These are phyloP conservation scores for Kalanchoe fedtschenkoi DNA, from an alignment of 164 flowering plant species.

Conservation along the genomic window DNA sequence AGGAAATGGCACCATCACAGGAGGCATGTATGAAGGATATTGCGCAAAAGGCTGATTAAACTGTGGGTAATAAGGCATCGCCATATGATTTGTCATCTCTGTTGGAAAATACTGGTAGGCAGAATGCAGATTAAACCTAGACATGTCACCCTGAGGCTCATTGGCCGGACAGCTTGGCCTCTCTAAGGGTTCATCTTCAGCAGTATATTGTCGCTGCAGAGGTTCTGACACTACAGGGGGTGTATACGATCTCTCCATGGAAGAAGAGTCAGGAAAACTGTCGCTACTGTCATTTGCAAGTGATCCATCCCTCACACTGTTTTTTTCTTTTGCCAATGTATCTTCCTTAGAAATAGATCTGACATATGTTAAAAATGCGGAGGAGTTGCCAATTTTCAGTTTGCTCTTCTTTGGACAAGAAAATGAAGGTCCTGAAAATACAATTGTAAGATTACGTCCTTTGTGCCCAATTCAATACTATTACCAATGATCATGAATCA, in stretches of 20 bases:
- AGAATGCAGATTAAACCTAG: constrained; percentile 28
- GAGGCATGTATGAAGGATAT: constrained; percentile 34
- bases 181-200: constrained; percentile 30
- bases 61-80: constrained; percentile 43
- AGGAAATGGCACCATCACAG: constrained; percentile 28
- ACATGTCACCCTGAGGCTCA: constrained; percentile 29
- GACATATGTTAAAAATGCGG: constrained; percentile 89
- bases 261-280: constrained; percentile 30
- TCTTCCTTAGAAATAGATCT: constrained; percentile 30
- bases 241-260: constrained; percentile 38
- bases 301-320: constrained; percentile 18
- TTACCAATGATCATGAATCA: neutral
- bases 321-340: constrained; percentile 14
- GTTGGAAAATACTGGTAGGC: constrained; percentile 54
- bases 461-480: neutral
- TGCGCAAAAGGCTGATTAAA: constrained; percentile 44
- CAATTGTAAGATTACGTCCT: neutral
- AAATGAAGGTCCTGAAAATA: constrained; percentile 37
- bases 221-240: constrained; percentile 18
- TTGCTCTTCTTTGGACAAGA: constrained; percentile 62
- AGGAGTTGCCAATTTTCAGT: constrained; percentile 75
- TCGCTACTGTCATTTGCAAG: constrained; percentile 23
- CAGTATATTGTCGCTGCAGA: constrained; percentile 18
- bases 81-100: constrained; percentile 45
- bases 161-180: constrained; percentile 22